Evolutionary conservation across 345 rosid genomes (phyloP).

Genomic region (Eutrema heterophyllum): DNA sequence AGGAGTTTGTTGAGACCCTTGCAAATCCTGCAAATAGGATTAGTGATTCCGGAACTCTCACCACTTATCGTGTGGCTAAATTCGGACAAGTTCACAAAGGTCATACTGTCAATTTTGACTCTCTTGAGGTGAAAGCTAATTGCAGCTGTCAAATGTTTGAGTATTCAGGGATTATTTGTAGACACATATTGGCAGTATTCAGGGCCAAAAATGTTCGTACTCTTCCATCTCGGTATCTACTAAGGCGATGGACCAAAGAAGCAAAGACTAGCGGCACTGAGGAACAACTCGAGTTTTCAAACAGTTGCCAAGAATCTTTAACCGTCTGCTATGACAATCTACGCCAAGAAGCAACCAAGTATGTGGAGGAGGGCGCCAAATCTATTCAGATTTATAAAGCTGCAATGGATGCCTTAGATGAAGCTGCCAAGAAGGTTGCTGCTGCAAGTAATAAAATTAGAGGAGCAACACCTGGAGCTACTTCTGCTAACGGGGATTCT

Average conservation of each 20-base stretch:
- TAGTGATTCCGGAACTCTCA: constrained; percentile 47
- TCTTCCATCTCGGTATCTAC: constrained; percentile 59
- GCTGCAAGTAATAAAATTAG: constrained; percentile 40
- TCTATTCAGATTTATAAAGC: constrained; percentile 61
- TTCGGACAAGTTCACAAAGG: constrained; percentile 62
- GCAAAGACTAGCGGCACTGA: constrained; percentile 46
- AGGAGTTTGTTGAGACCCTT: constrained; percentile 71
- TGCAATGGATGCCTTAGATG: constrained; percentile 67
- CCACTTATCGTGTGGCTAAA: constrained; percentile 61
- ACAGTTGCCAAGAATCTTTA: constrained; percentile 45
- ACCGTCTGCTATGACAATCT: constrained; percentile 56
- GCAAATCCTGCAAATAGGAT: constrained; percentile 59
- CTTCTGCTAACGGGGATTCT: constrained; percentile 39
- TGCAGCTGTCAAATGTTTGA: constrained; percentile 90
- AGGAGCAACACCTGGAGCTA: constrained; percentile 31
- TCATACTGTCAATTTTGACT: constrained; percentile 52
- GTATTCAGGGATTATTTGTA: constrained; percentile 67
- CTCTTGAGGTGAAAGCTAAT: constrained; percentile 60
- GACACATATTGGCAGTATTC: constrained; percentile 72
- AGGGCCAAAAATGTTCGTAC: constrained; percentile 66
- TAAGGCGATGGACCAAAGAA: constrained; percentile 79
- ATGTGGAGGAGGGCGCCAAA: constrained; percentile 80
- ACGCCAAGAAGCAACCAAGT: constrained; percentile 70
- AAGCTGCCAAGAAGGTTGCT: constrained; percentile 63
- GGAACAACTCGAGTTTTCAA: constrained; percentile 42